Evolutionary conservation across 306 rosid species (phyloP), one percentile per base, ranked within the genome.

Genomic region (Castanopsis chinensis): DNA sequence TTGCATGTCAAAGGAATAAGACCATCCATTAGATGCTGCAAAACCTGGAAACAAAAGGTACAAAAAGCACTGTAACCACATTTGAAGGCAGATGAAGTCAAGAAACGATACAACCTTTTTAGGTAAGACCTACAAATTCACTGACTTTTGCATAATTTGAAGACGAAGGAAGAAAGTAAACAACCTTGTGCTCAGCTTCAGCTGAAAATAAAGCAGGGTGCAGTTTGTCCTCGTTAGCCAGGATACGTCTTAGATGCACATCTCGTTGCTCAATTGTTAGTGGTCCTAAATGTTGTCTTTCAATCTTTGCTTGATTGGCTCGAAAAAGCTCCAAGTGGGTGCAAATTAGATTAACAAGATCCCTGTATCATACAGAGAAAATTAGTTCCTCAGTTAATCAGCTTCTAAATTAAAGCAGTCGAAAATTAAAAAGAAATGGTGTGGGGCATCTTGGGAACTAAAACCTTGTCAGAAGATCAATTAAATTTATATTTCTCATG

Each of bases 131-230:
- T 76, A 27, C 71, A 79, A 12, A 54, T 68, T 71, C 71, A 64
- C 23, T 63, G 63, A 80, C 71, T 57, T 37, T 23, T 51, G 79
- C n/a, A 30, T 73, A 81, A 30, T 75, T 72, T 79, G 55, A 61
- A 56, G 64, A 75, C 25, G 10, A 43, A 27, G n/a, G 14, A 71
- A 70, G 63, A 67, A 75, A 75, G 77, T 71, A 64, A 69, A 68
- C 37, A 77, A 95, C 99, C 99, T 96, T 96, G 78, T 93, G 99
- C 85, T 96, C 98, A 65, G 99, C 94, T 87, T 96, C 99, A 77
- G 94, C 84, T 79, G 99, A 96, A 92, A 93, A 91, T 76, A 96
- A 77, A 86, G 98, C 99, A 85, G 99, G 99, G 82, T 96, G 99
- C 90, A 96, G 81, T 80, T 90, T 93, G 85, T 93, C 83, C 84